These are phyloP conservation scores for Hyaloperonospora arabidopsidis DNA, from an alignment of 352 stramenopile species.

Conservation along the genomic window DNA sequence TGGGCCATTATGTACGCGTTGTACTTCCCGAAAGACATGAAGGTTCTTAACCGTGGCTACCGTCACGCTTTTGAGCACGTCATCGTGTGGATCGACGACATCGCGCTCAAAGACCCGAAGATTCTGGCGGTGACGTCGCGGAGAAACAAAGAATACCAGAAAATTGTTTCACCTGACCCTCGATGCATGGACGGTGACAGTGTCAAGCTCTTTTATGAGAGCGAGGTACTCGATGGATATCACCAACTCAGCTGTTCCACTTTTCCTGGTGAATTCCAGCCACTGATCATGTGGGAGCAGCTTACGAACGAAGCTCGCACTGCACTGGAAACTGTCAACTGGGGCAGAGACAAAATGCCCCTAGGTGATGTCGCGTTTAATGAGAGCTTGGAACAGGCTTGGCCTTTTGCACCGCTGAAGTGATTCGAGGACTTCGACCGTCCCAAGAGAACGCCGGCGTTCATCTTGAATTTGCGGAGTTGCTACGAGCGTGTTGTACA, in stretches of 20 bases:
- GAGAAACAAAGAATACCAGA: constrained; percentile 4
- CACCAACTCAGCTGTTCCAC: constrained; percentile 7
- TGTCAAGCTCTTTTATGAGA: constrained; percentile 13
- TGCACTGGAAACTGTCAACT: constrained; percentile 8
- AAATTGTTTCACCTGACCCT: constrained; percentile 3
- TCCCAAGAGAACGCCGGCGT: too few relatives aligned
- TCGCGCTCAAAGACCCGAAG: constrained; percentile 3
- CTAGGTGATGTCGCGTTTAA: constrained; percentile 14
- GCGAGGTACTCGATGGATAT: constrained; percentile 2
- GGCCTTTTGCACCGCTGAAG: constrained; percentile 1
- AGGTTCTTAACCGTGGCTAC: constrained; percentile 1
- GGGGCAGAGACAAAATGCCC: constrained; percentile 11
- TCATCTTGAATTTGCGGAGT: too few relatives aligned
- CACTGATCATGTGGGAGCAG: constrained; percentile 19
- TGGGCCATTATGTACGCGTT: constrained; percentile 19
- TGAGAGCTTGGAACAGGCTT: constrained; percentile 7
- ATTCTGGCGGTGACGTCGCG: constrained; percentile 12
- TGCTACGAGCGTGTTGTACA: too few relatives aligned
- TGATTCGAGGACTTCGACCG: too few relatives aligned
- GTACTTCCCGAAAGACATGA: constrained; percentile 17
- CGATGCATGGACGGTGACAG: constrained; percentile 7
- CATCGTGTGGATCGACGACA: constrained; percentile 20
- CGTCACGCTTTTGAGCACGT: constrained; percentile 20
- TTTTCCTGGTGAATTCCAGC: constrained; percentile 8
- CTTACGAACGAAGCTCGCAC: constrained; percentile 13